Percentiles rank a stretch among this genome's conserved stretches.
Evolutionary conservation across 768 basidiomycete genomes (phyloP).

Genomic region (Rhizopogon vinicolor): DNA sequence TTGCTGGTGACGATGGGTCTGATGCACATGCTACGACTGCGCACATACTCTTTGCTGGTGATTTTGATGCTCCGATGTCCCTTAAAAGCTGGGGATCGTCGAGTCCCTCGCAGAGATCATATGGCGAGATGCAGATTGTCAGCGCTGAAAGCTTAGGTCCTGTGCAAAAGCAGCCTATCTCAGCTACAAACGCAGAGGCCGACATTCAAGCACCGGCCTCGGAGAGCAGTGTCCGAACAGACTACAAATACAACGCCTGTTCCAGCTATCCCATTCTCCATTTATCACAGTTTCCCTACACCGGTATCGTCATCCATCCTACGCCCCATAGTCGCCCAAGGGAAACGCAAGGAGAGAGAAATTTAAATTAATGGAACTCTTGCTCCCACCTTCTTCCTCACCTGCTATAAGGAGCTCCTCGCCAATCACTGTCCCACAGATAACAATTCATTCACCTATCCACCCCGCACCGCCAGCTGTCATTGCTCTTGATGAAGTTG

Average conservation of each 20-base stretch:
- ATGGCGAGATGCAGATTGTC: background rate
- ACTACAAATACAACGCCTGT: background rate
- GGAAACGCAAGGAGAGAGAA: slow-evolving; percentile 4
- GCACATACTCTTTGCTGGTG: slow-evolving; percentile 44
- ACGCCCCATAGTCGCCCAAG: background rate
- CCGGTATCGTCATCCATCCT: slow-evolving; percentile 19
- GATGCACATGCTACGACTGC: slow-evolving; percentile 54
- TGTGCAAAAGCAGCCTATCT: background rate
- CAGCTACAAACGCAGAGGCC: background rate
- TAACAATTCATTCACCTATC: background rate
- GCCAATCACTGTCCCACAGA: background rate
- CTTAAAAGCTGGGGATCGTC: slow-evolving; percentile 14
- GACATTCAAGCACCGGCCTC: background rate
- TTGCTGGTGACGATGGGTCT: slow-evolving; percentile 37
- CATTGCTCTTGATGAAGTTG: no score
- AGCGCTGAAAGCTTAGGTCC: background rate
- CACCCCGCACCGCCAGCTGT: no score
- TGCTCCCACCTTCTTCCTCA: background rate
- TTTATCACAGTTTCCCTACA: slow-evolving; percentile 11
- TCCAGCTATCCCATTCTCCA: background rate
- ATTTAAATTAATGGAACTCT: background rate
- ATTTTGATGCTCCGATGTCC: slow-evolving; percentile 20
- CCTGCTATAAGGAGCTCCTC: background rate
- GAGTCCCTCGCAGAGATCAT: slow-evolving; percentile 5
- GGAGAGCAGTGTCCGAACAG: background rate